These are phyloP conservation scores for Hysterangium stoloniferum DNA, from an alignment of 768 basidiomycete genomes.

Conservation along the genomic window DNA sequence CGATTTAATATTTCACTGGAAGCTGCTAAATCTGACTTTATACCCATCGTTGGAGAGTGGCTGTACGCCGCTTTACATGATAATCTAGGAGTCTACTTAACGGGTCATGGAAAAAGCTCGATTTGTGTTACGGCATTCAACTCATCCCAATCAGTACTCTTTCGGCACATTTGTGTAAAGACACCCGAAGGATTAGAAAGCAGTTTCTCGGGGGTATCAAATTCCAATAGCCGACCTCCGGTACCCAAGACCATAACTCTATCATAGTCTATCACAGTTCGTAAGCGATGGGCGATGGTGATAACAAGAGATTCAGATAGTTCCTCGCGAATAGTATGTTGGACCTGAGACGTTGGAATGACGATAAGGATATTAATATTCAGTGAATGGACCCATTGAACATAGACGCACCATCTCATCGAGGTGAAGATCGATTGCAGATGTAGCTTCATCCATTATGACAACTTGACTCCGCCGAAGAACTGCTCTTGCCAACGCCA, in stretches of 20 bases:
- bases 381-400: conserved; percentile 7
- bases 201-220: conserved; percentile 55
- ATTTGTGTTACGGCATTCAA: conserved; percentile 4
- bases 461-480: conserved; percentile 57
- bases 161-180: conserved; percentile 63
- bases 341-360: conserved; percentile 39
- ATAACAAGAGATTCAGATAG: conserved; percentile 65
- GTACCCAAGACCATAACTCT: conserved; percentile 61
- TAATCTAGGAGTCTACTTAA: too few relatives aligned
- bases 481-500: conserved; percentile 61
- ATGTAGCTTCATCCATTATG: conserved; percentile 74
- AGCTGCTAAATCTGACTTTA: too few relatives aligned
- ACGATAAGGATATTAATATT: too few relatives aligned
- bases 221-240: conserved; percentile 67
- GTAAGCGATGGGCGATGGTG: conserved; percentile 76
- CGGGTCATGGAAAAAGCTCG: too few relatives aligned
- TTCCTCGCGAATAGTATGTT: conserved; percentile 66
- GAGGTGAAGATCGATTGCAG: conserved; percentile 62
- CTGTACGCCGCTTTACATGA: too few relatives aligned
- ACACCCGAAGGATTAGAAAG: conserved; percentile 44
- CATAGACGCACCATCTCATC: conserved; percentile 52
- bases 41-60: too few relatives aligned
- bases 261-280: conserved; percentile 72
- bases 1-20: too few relatives aligned
- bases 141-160: conserved; percentile 32